Evolutionary conservation across 1,139 yeast species (phyloP).

Genomic region (Yamadazyma conglobata): DNA sequence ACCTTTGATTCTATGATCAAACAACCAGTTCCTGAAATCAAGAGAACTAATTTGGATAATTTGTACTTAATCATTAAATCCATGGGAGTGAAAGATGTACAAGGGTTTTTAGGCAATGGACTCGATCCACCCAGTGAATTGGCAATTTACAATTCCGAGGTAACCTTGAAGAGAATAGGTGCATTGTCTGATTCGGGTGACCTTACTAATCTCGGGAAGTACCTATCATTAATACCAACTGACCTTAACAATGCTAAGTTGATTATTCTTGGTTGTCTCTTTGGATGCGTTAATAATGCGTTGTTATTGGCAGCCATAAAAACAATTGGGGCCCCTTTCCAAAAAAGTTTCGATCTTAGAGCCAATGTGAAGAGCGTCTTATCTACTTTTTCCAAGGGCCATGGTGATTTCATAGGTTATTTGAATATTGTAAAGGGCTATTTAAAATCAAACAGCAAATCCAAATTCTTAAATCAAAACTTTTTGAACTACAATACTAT

Average conservation of each 20-base stretch:
- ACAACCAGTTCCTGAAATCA: constrained; percentile 86
- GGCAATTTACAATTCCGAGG: constrained; percentile 61
- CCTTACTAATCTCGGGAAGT: constrained; percentile 77
- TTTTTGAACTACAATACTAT: constrained; percentile 61
- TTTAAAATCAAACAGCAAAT: constrained; percentile 22
- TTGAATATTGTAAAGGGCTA: constrained; percentile 58
- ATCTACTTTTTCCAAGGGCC: constrained; percentile 28
- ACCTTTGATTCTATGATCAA: constrained; percentile 58
- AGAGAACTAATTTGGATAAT: constrained; percentile 77
- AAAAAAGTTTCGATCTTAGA: constrained; percentile 58
- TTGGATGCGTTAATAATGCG: constrained; percentile 78
- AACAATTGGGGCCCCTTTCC: constrained; percentile 72
- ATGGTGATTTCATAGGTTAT: constrained; percentile 75
- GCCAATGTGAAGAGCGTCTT: constrained; percentile 57
- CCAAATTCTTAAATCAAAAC: constrained; percentile 58
- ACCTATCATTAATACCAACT: constrained; percentile 77
- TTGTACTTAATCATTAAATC: constrained; percentile 80
- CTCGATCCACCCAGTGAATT: constrained; percentile 72
- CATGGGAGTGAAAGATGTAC: constrained; percentile 78
- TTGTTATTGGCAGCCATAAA: constrained; percentile 72
- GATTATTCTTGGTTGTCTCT: constrained; percentile 71
- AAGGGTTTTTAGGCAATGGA: constrained; percentile 66
- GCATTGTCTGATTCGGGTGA: constrained; percentile 56
- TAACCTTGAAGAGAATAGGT: constrained; percentile 65
- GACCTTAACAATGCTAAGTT: constrained; percentile 85